Evolutionary conservation across 108 stramenopile species (phyloP), one percentile per base, ranked within the genome.

Genomic region (Pseudonitzschia pungens): DNA sequence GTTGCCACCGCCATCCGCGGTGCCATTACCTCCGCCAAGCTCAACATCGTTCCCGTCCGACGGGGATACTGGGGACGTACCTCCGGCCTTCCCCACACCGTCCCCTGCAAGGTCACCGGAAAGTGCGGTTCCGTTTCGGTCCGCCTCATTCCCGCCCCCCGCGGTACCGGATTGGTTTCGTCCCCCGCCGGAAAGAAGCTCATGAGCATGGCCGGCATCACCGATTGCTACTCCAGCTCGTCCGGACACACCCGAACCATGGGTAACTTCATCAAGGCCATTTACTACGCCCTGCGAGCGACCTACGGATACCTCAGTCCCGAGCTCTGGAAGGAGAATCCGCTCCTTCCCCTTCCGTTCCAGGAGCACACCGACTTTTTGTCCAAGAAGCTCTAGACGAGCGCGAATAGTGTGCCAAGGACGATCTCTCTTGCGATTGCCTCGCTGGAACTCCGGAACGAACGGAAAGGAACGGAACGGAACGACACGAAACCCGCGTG

Each of bases 221-320:
- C 92, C 72, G 96, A 98, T 73, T 97, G 96, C 90, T 97, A 97
- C 93, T 88, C 94, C 72, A 87, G 87, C 56, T 68, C 93, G 14
- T 70, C 86, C 68, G 98, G 99, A 64, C 98, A 99, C 96, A 95
- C 99, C 72, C 98, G 99, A 81, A 99, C 99, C 85, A 97, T 96
- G 88, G 98, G 98, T 76, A 99, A 99, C 96, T 98, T 96, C 85
- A 97, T 99, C 90, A 99, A 97, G 97, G 99, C 98, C 31, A 88
- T 98, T 70, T 99, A 95, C 92, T 93, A 90, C 70, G 98, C 99
- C 65, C 89, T 99, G 16, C 83, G 89, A 29, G 95, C 94, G 86
- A 98, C 98, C 60, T 99, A 99, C 86, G 96, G 96, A 70, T 99
- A 96, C 94, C 83, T 99, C 68, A 89, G 88, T 77, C 99, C 99